These are phyloP conservation scores for Prinsepia uniflora DNA, from an alignment of 306 rosid species.

Conservation along the genomic window DNA sequence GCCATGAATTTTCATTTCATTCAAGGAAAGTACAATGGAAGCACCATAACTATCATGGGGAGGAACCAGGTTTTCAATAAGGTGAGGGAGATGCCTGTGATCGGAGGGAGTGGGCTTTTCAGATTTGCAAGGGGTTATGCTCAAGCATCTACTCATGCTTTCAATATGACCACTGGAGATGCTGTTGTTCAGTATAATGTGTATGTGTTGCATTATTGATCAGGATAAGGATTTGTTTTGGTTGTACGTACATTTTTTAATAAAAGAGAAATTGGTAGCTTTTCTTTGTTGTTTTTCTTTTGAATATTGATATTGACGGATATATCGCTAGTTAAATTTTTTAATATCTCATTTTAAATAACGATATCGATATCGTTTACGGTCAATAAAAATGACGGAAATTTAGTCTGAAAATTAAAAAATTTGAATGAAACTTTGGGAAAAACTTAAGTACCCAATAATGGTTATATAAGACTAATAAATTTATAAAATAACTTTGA, in stretches of 20 bases:
- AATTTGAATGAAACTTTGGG: too few relatives aligned
- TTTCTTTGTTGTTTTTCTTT: neutral
- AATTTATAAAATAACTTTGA: too few relatives aligned
- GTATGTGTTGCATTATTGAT: conserved; percentile 42
- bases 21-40: conserved; percentile 68
- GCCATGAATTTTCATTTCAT: conserved; percentile 59
- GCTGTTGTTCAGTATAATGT: conserved; percentile 59
- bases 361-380: too few relatives aligned
- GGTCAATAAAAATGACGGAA: too few relatives aligned
- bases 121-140: conserved; percentile 70
- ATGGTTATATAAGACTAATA: too few relatives aligned
- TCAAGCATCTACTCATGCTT: conserved; percentile 35
- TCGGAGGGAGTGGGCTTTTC: conserved; percentile 79
- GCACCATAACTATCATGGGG: conserved; percentile 60
- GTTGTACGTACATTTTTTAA: neutral
- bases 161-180: conserved; percentile 26
- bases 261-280: too few relatives aligned
- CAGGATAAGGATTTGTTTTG: neutral
- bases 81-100: conserved; percentile 73
- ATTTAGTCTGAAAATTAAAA: too few relatives aligned
- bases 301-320: too few relatives aligned
- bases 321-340: too few relatives aligned
- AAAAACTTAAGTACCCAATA: too few relatives aligned
- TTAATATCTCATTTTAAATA: too few relatives aligned
- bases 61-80: conserved; percentile 44